Conservation (phyloP, 2,329 filamentous ascomycete species). For the Pseudopithomyces chartarum region DNA sequence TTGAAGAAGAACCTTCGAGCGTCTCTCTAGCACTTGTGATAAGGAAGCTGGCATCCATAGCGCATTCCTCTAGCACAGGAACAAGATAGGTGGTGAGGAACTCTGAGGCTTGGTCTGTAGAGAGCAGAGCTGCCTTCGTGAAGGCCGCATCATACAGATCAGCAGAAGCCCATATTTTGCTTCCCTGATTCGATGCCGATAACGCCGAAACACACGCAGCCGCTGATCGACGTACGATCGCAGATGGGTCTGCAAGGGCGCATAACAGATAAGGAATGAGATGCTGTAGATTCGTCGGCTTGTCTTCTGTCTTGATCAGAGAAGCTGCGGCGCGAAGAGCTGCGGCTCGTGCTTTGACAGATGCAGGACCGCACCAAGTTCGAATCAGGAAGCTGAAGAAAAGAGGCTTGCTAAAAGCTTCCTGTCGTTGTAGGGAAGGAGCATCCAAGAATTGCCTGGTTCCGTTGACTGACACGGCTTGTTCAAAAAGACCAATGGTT, state of each 20-base stretch:
- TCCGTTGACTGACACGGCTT: conserved; percentile 29
- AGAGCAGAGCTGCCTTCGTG: conserved; percentile 61
- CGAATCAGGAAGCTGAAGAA: conserved; percentile 78
- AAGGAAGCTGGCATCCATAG: conserved; percentile 77
- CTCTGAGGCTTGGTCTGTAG: conserved; percentile 61
- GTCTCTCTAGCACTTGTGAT: conserved; percentile 64
- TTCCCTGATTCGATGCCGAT: conserved; percentile 17
- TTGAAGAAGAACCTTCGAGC: conserved; percentile 59
- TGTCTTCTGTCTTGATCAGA: conserved; percentile 37
- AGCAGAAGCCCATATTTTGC: conserved; percentile 25
- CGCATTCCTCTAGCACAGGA: conserved; percentile 81
- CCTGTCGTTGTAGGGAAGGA: conserved; percentile 59
- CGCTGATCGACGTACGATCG: conserved; percentile 76
- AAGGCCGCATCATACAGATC: conserved; percentile 64
- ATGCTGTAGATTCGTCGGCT: conserved; percentile 71
- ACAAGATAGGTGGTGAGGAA: conserved; percentile 69
- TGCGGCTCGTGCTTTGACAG: conserved; percentile 69
- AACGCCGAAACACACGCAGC: conserved; percentile 62
- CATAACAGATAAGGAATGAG: conserved; percentile 81
- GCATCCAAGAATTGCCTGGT: conserved; percentile 56
- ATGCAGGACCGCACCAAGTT: conserved; percentile 74
- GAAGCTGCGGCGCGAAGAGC: conserved; percentile 65
- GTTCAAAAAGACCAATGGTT: conserved; percentile 33
- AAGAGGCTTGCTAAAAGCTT: conserved; percentile 64
- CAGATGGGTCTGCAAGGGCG: conserved; percentile 75